Evolutionary conservation across 805 yeast genomes (phyloP).

Genomic region (Candida namnaoensis): DNA sequence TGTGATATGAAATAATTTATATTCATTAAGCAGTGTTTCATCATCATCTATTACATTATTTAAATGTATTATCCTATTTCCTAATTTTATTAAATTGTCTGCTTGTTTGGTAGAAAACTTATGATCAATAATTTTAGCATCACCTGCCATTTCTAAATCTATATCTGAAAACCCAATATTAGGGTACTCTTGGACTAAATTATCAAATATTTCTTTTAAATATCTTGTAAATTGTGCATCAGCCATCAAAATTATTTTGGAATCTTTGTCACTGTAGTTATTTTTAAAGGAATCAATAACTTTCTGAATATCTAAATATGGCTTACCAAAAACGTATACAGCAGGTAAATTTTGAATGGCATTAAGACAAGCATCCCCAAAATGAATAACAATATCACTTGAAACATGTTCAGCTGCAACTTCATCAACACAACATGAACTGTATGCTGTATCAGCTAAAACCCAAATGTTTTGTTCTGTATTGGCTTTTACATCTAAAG

Average conservation of each 20-base stretch:
- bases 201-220: conserved; percentile 29
- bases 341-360: conserved; percentile 68
- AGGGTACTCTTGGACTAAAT: conserved; percentile 20
- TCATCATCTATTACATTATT: conserved; percentile 8
- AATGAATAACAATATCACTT: conserved; percentile 82
- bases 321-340: conserved; percentile 71
- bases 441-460: conserved; percentile 91
- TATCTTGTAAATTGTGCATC: conserved; percentile 57
- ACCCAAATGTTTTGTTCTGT: conserved; percentile 51
- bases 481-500: conserved; percentile 1
- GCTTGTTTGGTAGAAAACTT: conserved; percentile 1
- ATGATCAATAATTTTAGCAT: conserved; percentile 35
- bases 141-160: conserved; percentile 22
- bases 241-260: conserved; percentile 58
- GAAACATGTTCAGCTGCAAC: conserved; percentile 91
- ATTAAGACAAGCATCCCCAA: conserved; percentile 91
- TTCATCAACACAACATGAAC: conserved; percentile 93
- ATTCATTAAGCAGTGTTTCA: conserved; percentile 29
- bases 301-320: conserved; percentile 36
- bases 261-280: conserved; percentile 28
- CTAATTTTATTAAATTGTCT: conserved; percentile 10
- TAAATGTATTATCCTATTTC: conserved; percentile 21
- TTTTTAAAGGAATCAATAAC: conserved; percentile 31
- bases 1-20: conserved; percentile 60
- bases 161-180: conserved; percentile 32